These are phyloP conservation scores for Sinapis alba DNA, from an alignment of 441 rosid genomes.

Conservation along the genomic window DNA sequence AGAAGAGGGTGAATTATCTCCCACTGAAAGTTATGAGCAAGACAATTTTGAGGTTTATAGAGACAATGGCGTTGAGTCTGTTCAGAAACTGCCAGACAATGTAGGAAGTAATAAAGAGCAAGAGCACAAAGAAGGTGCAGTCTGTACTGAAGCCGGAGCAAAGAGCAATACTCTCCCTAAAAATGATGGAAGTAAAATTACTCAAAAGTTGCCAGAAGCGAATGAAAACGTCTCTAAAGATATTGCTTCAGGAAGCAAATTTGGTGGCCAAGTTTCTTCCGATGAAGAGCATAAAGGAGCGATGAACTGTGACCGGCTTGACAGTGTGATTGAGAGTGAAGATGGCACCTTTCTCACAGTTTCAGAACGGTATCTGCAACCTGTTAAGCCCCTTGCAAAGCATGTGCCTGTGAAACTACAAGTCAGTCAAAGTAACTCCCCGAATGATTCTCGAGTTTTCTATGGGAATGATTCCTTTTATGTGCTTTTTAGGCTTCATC, in stretches of 20 bases:
- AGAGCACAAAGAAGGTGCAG: slow-evolving; percentile 15
- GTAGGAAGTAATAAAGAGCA: neutral
- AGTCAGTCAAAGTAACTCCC: slow-evolving; percentile 52
- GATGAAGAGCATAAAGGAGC: slow-evolving; percentile 81
- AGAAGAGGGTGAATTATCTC: slow-evolving; percentile 97
- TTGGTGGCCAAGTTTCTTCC: slow-evolving; percentile 73
- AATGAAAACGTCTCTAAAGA: slow-evolving; percentile 78
- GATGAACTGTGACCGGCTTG: slow-evolving; percentile 48
- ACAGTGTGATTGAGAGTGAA: slow-evolving; percentile 76
- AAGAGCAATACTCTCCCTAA: slow-evolving; percentile 64
- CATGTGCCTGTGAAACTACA: slow-evolving; percentile 54
- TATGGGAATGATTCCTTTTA: slow-evolving; percentile 95
- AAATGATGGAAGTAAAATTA: slow-evolving; percentile 61
- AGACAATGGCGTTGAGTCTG: slow-evolving; percentile 57
- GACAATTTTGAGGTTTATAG: slow-evolving; percentile 80
- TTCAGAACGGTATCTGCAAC: slow-evolving; percentile 71
- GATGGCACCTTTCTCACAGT: slow-evolving; percentile 59
- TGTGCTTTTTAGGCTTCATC: slow-evolving; percentile 96
- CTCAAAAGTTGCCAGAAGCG: slow-evolving; percentile 71
- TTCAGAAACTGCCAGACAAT: slow-evolving; percentile 44
- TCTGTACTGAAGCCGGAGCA: slow-evolving; percentile 31
- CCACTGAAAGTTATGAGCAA: slow-evolving; percentile 88
- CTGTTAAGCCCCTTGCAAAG: slow-evolving; percentile 87
- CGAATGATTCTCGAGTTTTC: slow-evolving; percentile 61
- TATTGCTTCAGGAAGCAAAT: slow-evolving; percentile 75